phyloP scores from a whole-genome alignment of 345 rosid genomes.

The Ricinus communis region DNA sequence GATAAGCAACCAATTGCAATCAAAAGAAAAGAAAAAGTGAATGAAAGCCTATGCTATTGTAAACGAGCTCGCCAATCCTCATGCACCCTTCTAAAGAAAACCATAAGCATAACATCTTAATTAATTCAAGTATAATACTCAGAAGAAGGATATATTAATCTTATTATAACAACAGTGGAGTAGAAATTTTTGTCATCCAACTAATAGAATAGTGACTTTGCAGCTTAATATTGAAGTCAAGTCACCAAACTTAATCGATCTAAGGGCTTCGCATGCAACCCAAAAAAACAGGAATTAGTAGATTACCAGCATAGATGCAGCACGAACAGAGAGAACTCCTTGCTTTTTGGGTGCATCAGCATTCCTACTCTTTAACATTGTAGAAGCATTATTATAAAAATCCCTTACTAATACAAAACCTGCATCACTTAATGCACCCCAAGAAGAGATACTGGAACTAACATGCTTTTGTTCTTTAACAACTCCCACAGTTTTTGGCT shows the following conservation, averaged over 20 bases:
- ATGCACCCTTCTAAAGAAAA: neutral
- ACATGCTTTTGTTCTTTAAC: conserved; percentile 35
- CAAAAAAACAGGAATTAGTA: neutral
- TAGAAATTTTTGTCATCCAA: neutral
- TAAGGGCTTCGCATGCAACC: neutral
- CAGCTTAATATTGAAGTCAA: too few relatives aligned
- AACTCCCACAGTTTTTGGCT: conserved; percentile 38
- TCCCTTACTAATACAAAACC: conserved; percentile 57
- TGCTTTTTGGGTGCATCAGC: conserved; percentile 62
- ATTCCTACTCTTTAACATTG: conserved; percentile 51
- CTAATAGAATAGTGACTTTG: too few relatives aligned
- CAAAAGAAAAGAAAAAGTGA: neutral
- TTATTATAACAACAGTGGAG: neutral
- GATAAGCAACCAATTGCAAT: neutral
- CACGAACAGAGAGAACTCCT: conserved; percentile 77
- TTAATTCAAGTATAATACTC: neutral
- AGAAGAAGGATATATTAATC: neutral
- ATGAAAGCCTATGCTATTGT: neutral
- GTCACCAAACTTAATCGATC: neutral
- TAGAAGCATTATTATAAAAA: conserved; percentile 53
- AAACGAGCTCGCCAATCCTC: neutral
- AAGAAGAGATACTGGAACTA: conserved; percentile 40
- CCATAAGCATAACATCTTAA: neutral
- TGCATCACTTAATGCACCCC: conserved; percentile 41
- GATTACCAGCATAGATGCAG: conserved; percentile 95